Evolutionary conservation across 345 rosid species (phyloP), one percentile per base, ranked within the genome.

Genomic region (Camelina laxa): DNA sequence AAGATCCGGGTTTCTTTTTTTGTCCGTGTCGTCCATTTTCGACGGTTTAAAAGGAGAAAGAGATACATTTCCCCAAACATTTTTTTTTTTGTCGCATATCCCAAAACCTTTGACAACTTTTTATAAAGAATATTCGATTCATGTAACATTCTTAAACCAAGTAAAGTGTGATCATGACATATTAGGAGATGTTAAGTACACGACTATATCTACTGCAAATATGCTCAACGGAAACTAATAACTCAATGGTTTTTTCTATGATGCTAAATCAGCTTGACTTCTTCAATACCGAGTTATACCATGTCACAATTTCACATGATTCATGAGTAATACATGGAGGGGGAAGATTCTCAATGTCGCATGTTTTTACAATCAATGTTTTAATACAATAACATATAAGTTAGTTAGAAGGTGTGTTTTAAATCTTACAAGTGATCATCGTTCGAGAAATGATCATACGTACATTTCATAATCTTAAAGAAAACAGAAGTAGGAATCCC

Each of bases 401-500:
- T 33, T 58, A 8, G 14, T 58, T 1, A 33, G 1, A 58, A 33
- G 42, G 42, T 58, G 47, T 36, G 5, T 59, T 33, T 30, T 27
- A 14, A 15, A 7, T 14, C 9, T 1, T 55, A 13, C 1, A 39
- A 39, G 20, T 7, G 30, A n/a, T 27, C 5, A 61, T 4, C 48
- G 57, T 65, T 22, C 19, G 33, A 49, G 60, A 48, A 71, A 22
- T 20, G 36, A 47, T 47, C n/a, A 9, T 58, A 45, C 9, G 13
- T 35, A n/a, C n/a, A n/a, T 59, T 61, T 35, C n/a, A 35, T 55
- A 42, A 63, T 55, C 56, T 14, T 41, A 14, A 50, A 61, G 69
- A 31, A 31, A 73, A 55, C 9, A 73, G 33, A 65, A 65, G 54
- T 48, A n/a, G 30, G 49, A 65, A 65, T 65, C 78, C 72, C 78